A percentile compares a stretch with the other conserved stretches of the same genome.
Evolutionary conservation across 495 filamentous ascomycete species (phyloP).

Genomic region (Thermothielavioides terrestris): DNA sequence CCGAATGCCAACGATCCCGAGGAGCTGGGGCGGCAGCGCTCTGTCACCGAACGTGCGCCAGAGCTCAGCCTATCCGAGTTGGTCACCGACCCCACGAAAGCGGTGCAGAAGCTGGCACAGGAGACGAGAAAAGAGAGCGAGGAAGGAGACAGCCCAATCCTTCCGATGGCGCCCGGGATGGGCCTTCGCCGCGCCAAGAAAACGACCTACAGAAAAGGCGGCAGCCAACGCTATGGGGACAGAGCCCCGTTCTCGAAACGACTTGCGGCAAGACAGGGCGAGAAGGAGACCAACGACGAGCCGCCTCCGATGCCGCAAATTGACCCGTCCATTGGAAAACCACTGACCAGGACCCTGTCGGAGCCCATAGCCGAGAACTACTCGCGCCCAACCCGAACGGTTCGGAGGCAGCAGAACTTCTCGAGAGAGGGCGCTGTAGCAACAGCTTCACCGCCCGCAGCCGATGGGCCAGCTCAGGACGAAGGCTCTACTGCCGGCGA

Average conservation of each 20-base stretch:
- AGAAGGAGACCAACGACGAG: conserved; percentile 54
- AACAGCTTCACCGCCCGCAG: not conserved
- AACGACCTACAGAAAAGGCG: conserved; percentile 79
- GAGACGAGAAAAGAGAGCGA: conserved; percentile 29
- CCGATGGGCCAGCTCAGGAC: conserved; percentile 9
- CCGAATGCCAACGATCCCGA: conserved; percentile 85
- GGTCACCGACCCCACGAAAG: conserved; percentile 69
- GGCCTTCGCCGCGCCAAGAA: conserved; percentile 82
- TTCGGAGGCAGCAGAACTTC: conserved; percentile 37
- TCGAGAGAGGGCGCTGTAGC: conserved; percentile 19
- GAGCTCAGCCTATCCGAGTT: conserved; percentile 64
- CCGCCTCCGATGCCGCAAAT: conserved; percentile 34
- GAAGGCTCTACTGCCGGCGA: conserved; percentile 12
- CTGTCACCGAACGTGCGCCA: conserved; percentile 43
- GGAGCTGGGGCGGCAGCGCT: conserved; percentile 66
- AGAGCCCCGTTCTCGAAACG: conserved; percentile 63
- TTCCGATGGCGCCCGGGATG: conserved; percentile 65
- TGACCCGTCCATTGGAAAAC: conserved; percentile 45
- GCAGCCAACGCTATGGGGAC: conserved; percentile 50
- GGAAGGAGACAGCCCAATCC: conserved; percentile 73
- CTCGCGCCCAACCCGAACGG: conserved; percentile 41
- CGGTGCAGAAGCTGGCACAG: conserved; percentile 56
- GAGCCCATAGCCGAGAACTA: conserved; percentile 61
- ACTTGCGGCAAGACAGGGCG: conserved; percentile 43
- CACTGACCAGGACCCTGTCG: conserved; percentile 62